Evolutionary conservation across 768 basidiomycete genomes (phyloP).

Genomic region (Mycena galericulata): DNA sequence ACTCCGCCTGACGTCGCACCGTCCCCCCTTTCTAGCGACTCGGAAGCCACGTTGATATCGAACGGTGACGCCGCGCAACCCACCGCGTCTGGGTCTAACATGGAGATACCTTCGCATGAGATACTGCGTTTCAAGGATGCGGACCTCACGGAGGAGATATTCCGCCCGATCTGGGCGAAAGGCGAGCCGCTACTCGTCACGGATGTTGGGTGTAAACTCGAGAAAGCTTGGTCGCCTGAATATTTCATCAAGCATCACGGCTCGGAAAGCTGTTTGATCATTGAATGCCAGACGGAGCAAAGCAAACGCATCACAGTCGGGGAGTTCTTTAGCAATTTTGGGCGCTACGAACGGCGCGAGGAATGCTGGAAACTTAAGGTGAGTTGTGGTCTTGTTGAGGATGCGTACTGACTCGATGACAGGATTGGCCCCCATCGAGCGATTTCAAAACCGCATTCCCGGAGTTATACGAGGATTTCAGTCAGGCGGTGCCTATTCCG

Average conservation of each 20-base stretch:
- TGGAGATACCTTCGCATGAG: conserved; percentile 56
- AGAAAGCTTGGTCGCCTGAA: conserved; percentile 83
- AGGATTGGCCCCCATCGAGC: conserved; percentile 84
- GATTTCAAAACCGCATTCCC: no score
- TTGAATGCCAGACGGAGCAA: conserved; percentile 84
- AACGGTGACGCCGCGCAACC: conserved; percentile 11
- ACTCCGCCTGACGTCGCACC: conserved; percentile 4
- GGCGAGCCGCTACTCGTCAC: conserved; percentile 88
- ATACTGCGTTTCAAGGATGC: conserved; percentile 60
- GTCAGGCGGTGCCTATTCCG: no score
- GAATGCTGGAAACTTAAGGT: conserved; percentile 86
- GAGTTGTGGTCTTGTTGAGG: conserved; percentile 10
- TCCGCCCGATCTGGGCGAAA: conserved; percentile 76
- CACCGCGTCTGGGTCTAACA: conserved; percentile 12
- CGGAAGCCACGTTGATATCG: conserved; percentile 25
- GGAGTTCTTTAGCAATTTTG: conserved; percentile 86
- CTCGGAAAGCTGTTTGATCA: conserved; percentile 72
- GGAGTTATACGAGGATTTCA: no score
- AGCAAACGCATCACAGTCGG: conserved; percentile 74
- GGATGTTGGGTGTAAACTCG: conserved; percentile 69
- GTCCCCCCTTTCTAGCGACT: conserved; percentile 25
- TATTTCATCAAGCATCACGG: conserved; percentile 82
- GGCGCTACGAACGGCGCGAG: conserved; percentile 67
- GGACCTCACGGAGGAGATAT: conserved; percentile 68
- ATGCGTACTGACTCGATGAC: background rate